A percentile compares a stretch with the other conserved stretches of the same genome.
phyloP scores from a whole-genome alignment of 257 asterid genomes.

The Salvia splendens region DNA sequence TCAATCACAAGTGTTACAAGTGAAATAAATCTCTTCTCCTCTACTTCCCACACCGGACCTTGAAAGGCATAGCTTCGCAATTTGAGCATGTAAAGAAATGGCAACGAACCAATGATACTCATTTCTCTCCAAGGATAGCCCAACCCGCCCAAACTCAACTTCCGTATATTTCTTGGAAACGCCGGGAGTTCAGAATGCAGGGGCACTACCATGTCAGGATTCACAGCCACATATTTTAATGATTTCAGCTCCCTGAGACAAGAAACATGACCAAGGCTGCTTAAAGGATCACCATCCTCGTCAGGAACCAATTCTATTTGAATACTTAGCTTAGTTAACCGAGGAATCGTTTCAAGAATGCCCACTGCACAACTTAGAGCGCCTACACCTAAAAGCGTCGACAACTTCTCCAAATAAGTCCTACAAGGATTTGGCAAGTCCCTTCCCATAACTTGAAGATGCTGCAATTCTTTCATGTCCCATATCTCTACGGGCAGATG shows the following conservation, averaged over 20 bases:
- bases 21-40: background rate
- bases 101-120: constrained; percentile 1
- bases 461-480: constrained; percentile 29
- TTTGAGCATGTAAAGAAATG: constrained; percentile 21
- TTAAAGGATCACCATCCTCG: constrained; percentile 1
- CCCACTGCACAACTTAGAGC: constrained; percentile 8
- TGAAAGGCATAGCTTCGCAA: constrained; percentile 25
- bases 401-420: background rate
- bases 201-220: constrained; percentile 17
- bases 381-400: constrained; percentile 22
- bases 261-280: constrained; percentile 18
- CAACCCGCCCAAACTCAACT: constrained; percentile 29
- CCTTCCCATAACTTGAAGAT: constrained; percentile 10
- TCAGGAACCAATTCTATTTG: background rate
- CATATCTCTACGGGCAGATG: constrained; percentile 22
- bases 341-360: constrained; percentile 18
- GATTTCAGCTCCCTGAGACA: constrained; percentile 17
- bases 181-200: background rate
- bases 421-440: constrained; percentile 13
- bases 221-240: constrained; percentile 18
- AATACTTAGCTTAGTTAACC: constrained; percentile 24
- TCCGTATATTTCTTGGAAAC: constrained; percentile 18
- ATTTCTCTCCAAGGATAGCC: constrained; percentile 28
- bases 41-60: constrained; percentile 25
- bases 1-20: constrained; percentile 23